Evolutionary conservation across 2,329 filamentous ascomycete genomes (phyloP), one percentile per base, ranked within the genome.

Genomic region (Pseudogymnoascus sp.): DNA sequence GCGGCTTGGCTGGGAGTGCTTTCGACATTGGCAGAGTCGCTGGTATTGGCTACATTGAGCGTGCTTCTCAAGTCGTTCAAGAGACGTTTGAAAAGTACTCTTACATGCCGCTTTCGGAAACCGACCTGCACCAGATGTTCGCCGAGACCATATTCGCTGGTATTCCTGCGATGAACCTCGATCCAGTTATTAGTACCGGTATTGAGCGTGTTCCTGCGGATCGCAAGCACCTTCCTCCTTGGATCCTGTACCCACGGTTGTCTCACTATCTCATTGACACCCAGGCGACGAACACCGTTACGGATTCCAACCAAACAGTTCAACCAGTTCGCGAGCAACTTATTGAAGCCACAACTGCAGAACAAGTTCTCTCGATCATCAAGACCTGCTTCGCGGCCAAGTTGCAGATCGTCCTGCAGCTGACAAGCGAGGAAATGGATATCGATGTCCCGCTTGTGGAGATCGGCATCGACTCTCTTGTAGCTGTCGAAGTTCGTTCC

Each of bases 231-330:
- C 30, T 39, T 37, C 38, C 57, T 43, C 58, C 41, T 62, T 67
- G 61, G 69, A 65, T 65, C 38, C 30, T 47, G 2, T 68, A 71
- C 60, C 70, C 72, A 0, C 57, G 61, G n/a, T 68, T 70, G 54
- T 60, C 63, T 12, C 66, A 69, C 25, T 61, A 61, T 25, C 28
- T 16, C 59, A 41, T 38, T 4, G 66, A 67, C 57, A 39, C 6
- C 20, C 60, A n/a, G 57, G 33, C 8, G 60, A 59, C 37, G 47
- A 28, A 28, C 5, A 54, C 25, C 22, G 11, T 9, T 33, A 6
- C 62, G 61, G 43, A 47, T 62, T 6, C 60, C 16, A 64, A 28
- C 12, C 47, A 54, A 33, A 33, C 43, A 50, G 30, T 43, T 50
- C 43, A 38, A 57, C 39, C 58, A 36, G 39, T 43, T 25, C 11